Conservation (phyloP, 805 yeast species). For the Saturnispora dispora region DNA sequence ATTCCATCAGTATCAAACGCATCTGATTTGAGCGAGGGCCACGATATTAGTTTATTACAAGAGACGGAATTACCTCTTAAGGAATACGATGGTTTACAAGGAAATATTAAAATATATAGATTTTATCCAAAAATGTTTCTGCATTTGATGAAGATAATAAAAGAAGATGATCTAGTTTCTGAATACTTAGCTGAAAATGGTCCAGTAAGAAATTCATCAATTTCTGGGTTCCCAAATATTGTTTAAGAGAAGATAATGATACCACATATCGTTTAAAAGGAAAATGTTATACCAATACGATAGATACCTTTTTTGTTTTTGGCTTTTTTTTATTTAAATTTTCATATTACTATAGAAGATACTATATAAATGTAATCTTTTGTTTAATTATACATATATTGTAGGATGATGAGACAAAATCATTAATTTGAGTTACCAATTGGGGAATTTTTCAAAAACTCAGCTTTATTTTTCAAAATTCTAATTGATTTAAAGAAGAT, state of each 20-base stretch:
- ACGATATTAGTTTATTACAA: neutral
- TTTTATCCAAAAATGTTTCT: slow-evolving; percentile 28
- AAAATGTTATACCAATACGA: too few species aligned
- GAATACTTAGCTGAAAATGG: slow-evolving; percentile 5
- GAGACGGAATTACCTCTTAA: neutral
- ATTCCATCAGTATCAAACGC: neutral
- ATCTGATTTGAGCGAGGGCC: neutral
- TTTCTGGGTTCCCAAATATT: neutral
- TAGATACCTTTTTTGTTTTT: neutral
- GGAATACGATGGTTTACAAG: slow-evolving; percentile 38
- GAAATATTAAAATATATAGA: slow-evolving; percentile 29
- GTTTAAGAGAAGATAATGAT: neutral
- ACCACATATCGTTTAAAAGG: neutral
- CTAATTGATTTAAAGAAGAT: slow-evolving; percentile 86
- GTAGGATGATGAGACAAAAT: neutral
- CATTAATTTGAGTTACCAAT: slow-evolving; percentile 36
- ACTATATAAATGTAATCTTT: neutral
- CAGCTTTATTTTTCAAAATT: slow-evolving; percentile 77
- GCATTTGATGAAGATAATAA: slow-evolving; percentile 16
- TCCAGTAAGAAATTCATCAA: neutral
- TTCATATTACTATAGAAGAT: neutral
- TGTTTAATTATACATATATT: neutral
- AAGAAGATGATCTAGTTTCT: slow-evolving; percentile 9
- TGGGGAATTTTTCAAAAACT: slow-evolving; percentile 69
- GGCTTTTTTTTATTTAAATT: neutral